Conservation (phyloP, 148 eudicot genomes). For the Cornus controversa region DNA sequence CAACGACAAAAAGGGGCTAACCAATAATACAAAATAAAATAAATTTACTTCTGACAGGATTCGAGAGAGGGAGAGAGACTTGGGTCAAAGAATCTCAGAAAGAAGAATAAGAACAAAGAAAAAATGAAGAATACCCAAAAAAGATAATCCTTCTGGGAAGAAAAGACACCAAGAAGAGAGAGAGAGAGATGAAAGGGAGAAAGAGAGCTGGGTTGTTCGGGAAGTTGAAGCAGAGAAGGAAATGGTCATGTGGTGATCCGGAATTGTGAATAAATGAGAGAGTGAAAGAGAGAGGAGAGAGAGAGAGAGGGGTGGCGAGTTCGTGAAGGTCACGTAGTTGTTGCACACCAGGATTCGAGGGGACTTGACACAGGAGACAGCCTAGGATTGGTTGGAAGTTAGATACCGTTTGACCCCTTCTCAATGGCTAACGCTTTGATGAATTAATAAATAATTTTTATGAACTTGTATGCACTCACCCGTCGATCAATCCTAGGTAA, state of each 20-base stretch:
- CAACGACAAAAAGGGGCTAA: background rate
- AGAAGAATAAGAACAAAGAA: conserved; percentile 6
- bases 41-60: background rate
- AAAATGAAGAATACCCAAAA: conserved; percentile 9
- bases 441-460: background rate
- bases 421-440: background rate
- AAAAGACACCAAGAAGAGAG: conserved; percentile 20
- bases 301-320: conserved; percentile 13
- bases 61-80: conserved; percentile 11
- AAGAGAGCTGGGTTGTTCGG: conserved; percentile 8
- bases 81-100: conserved; percentile 43
- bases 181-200: too few species aligned
- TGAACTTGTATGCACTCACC: background rate
- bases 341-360: conserved; percentile 26
- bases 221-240: conserved; percentile 8
- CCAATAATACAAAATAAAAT: background rate
- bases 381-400: conserved; percentile 22
- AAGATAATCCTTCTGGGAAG: conserved; percentile 26
- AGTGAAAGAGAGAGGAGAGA: conserved; percentile 9
- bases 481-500: too few species aligned
- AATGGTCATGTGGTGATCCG: conserved; percentile 43
- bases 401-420: conserved; percentile 18
- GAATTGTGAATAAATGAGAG: conserved; percentile 14
- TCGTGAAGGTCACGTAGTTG: conserved; percentile 46
- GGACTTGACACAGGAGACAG: background rate